phyloP scores from a whole-genome alignment of 2,329 filamentous ascomycete species.

The Alternaria ventricosa region DNA sequence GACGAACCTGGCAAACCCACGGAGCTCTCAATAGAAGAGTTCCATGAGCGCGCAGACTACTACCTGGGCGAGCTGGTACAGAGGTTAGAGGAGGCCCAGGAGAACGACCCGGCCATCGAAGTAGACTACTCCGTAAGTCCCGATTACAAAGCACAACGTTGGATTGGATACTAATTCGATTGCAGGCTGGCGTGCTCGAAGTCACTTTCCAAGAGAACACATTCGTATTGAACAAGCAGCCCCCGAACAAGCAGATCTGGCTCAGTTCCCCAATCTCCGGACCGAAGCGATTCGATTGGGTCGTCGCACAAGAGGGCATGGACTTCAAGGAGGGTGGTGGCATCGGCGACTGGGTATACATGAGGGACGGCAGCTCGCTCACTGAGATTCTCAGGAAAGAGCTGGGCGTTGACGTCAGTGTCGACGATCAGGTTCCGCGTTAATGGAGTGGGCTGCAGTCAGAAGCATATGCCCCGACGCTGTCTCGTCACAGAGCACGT shows the following conservation, averaged over 20 bases:
- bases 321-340: conserved; percentile 79
- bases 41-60: conserved; percentile 77
- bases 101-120: conserved; percentile 77
- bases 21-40: conserved; percentile 72
- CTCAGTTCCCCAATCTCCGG: conserved; percentile 89
- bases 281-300: conserved; percentile 94
- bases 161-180: conserved; percentile 10
- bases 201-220: conserved; percentile 72
- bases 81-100: conserved; percentile 75
- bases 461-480: neutral
- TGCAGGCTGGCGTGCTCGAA: conserved; percentile 85
- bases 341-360: conserved; percentile 82
- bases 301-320: conserved; percentile 74
- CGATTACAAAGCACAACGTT: neutral
- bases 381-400: conserved; percentile 76
- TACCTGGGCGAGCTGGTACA: conserved; percentile 69
- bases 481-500: neutral
- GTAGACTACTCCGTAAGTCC: conserved; percentile 83
- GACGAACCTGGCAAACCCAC: conserved; percentile 60
- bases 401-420: conserved; percentile 66
- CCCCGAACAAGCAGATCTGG: conserved; percentile 97
- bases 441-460: conserved; percentile 16
- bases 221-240: conserved; percentile 98
- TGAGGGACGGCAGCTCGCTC: conserved; percentile 80
- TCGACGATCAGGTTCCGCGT: conserved; percentile 41